Evolutionary conservation across 768 basidiomycete genomes (phyloP).

Genomic region (Melanogaster broomeanus): DNA sequence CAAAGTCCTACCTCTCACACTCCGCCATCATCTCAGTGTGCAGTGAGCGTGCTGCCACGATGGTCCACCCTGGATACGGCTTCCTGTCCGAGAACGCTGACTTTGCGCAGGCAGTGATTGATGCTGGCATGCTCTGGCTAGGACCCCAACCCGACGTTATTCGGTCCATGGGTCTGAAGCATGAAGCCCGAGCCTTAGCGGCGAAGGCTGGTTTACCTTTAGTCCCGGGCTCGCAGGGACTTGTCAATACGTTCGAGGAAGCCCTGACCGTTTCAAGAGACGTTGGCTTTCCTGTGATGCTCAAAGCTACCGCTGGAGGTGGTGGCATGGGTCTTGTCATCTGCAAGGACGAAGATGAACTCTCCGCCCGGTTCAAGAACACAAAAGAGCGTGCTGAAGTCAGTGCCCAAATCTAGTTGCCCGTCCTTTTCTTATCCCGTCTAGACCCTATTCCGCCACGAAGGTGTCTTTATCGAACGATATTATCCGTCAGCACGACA

Average conservation of each 20-base stretch:
- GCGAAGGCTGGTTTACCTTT: conserved; percentile 49
- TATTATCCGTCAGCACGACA: conserved; percentile 60
- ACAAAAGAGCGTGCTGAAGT: conserved; percentile 49
- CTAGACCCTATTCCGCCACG: conserved; percentile 50
- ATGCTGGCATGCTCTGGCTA: conserved; percentile 56
- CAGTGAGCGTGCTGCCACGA: conserved; percentile 41
- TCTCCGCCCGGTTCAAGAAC: conserved; percentile 36
- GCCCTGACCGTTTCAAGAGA: conserved; percentile 40
- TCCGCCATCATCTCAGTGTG: conserved; percentile 45
- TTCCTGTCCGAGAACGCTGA: conserved; percentile 66
- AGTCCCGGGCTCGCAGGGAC: conserved; percentile 56
- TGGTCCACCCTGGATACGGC: conserved; percentile 66
- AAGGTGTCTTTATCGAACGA: conserved; percentile 59
- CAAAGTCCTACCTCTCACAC: conserved; percentile 43
- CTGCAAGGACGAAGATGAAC: conserved; percentile 43
- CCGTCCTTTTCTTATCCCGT: background rate
- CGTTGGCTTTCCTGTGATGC: conserved; percentile 61
- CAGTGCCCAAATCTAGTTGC: conserved; percentile 5
- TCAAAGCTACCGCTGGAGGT: conserved; percentile 70
- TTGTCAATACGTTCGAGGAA: conserved; percentile 43
- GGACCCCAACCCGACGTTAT: conserved; percentile 57
- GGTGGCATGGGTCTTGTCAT: conserved; percentile 69
- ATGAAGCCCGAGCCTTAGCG: conserved; percentile 52
- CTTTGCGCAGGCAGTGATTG: conserved; percentile 48
- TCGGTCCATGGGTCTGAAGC: conserved; percentile 60